phyloP scores from a whole-genome alignment of 768 basidiomycete species.

The Mycena rosella region DNA sequence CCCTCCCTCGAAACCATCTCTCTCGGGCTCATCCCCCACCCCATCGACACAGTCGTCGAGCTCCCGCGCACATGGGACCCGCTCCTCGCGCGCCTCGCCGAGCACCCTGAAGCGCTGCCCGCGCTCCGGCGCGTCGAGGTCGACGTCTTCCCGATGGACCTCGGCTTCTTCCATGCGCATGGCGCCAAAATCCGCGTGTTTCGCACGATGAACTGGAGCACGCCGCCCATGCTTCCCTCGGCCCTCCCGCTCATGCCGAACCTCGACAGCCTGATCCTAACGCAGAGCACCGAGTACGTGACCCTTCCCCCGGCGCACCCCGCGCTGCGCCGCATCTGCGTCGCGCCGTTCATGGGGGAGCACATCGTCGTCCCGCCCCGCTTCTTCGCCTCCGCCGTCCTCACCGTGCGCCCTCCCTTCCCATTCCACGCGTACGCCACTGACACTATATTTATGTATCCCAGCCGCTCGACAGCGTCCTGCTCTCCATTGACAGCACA shows the following conservation, averaged over 20 bases:
- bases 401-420: constrained; percentile 36
- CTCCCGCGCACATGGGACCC: constrained; percentile 53
- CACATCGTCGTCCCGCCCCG: constrained; percentile 49
- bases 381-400: constrained; percentile 54
- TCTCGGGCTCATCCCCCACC: constrained; percentile 52
- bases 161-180: constrained; percentile 54
- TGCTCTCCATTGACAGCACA: constrained; percentile 53
- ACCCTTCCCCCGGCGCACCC: constrained; percentile 53
- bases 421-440: not conserved
- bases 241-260: constrained; percentile 56
- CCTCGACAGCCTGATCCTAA: constrained; percentile 56
- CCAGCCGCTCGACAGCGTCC: constrained; percentile 52
- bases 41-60: constrained; percentile 25
- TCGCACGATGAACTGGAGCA: constrained; percentile 50
- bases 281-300: constrained; percentile 46
- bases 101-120: constrained; percentile 52
- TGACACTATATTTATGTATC: not conserved
- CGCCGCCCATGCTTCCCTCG: constrained; percentile 46
- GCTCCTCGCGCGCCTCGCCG: constrained; percentile 52
- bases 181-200: constrained; percentile 57
- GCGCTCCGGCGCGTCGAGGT: constrained; percentile 57
- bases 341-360: constrained; percentile 57
- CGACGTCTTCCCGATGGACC: constrained; percentile 52
- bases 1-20: constrained; percentile 56
- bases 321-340: constrained; percentile 55